Conservation (phyloP, 768 basidiomycete species). For the Termitomyces heimii region DNA sequence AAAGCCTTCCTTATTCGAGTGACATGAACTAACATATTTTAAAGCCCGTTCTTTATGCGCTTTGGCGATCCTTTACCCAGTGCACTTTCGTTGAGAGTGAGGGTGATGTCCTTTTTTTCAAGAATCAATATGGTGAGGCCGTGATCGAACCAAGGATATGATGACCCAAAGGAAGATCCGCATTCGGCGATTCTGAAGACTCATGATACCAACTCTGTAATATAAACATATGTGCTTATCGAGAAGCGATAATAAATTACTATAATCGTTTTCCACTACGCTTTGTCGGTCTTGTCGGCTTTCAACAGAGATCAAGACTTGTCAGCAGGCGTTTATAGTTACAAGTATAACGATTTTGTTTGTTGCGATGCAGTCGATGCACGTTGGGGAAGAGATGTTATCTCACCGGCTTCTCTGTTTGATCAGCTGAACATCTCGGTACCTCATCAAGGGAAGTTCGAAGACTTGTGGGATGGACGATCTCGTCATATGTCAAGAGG, state of each 20-base stretch:
- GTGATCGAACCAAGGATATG: slow-evolving; percentile 16
- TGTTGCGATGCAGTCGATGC: neutral
- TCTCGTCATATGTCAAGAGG: neutral
- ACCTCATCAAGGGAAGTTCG: neutral
- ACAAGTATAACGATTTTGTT: neutral
- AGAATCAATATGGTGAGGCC: slow-evolving; percentile 40
- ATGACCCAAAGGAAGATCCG: neutral
- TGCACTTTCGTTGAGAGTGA: slow-evolving; percentile 55
- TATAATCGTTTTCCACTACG: neutral
- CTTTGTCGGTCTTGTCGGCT: neutral
- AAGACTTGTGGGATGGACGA: neutral
- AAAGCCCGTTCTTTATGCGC: slow-evolving; percentile 36
- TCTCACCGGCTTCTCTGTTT: neutral
- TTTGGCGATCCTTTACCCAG: slow-evolving; percentile 55
- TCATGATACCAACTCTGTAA: neutral
- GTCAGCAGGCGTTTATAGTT: neutral
- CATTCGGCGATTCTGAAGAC: neutral
- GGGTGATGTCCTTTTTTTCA: slow-evolving; percentile 51
- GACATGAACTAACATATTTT: neutral
- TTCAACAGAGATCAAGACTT: neutral
- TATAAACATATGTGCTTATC: neutral
- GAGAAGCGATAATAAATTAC: neutral
- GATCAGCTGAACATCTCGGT: neutral
- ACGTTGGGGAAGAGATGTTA: neutral
- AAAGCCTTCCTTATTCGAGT: slow-evolving; percentile 8